Evolutionary conservation across 129 eudicot species (phyloP), one percentile per base, ranked within the genome.

Genomic region (Kitagawia praeruptora): DNA sequence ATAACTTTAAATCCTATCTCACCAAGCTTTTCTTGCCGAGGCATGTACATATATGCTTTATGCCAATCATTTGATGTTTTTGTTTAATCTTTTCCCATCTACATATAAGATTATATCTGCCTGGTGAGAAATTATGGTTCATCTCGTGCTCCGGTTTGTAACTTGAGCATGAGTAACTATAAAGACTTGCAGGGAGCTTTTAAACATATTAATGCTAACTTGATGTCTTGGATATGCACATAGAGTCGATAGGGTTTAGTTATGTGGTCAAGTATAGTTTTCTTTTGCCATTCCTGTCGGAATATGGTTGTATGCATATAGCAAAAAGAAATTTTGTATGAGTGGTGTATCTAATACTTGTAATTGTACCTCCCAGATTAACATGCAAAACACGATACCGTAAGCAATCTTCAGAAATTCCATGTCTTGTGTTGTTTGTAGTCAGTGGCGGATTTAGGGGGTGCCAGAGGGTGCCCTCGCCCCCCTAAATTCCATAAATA

Each of bases 1-100:
- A 90, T 79, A 89, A 75, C 80, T 45, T 79, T 42, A 42, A 48
- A 67, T 56, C 16, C 70, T 64, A 58, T 75, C 79, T 41, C 51
- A 28, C 40, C 70, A 34, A 1, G 47, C 40, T 21, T 25, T 25
- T 34, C 64, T n/a, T 42, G 34, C 19, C 19, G 15, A 42, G 77
- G 77, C 77, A 46, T 46, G 41, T 45, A 45, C 34, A 74, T 27
- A 27, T 13, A n/a, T 25, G 69, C 16, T 42, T 21, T 4, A 67
- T 73, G 77, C 38, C 54, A 41, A 41, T 19, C 45, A 73, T 74
- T 42, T 46, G 46, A 27, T 46, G 11, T 74, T 49, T 44, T 74
- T 13, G 39, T n/a, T 74, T 25, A 16, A 73, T 31, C 28, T 39
- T 61, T 61, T n/a, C 53, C 28, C 28, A n/a, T 73, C 28, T 73